A percentile compares a stretch with the other conserved stretches of the same genome.
Conservation (phyloP, 345 rosid genomes). For the Garcia nutans region DNA sequence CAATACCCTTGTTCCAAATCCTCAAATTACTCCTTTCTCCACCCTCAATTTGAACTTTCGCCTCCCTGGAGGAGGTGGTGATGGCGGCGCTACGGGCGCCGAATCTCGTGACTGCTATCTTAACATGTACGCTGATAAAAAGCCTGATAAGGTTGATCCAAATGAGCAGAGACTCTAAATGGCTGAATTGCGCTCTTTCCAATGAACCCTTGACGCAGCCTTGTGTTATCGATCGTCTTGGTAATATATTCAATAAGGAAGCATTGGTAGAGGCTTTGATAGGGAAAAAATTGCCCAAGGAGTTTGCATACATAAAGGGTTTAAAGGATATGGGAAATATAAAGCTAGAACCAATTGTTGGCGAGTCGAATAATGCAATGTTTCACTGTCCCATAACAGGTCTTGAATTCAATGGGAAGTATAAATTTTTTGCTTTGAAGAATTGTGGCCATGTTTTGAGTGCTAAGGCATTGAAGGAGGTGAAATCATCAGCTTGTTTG, state of each 20-base stretch:
- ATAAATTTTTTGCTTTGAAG: constrained; percentile 66
- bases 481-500: constrained; percentile 79
- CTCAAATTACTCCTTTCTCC: constrained; percentile 51
- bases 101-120: constrained; percentile 96
- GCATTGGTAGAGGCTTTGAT: constrained; percentile 70
- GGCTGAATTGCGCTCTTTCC: constrained; percentile 83
- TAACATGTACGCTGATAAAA: constrained; percentile 91
- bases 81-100: constrained; percentile 98
- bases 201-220: constrained; percentile 74
- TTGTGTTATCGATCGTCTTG: constrained; percentile 79
- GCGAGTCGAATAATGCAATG: constrained; percentile 39
- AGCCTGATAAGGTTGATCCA: constrained; percentile 90
- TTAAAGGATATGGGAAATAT: constrained; percentile 76
- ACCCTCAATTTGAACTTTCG: constrained; percentile 55
- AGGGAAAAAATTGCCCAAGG: constrained; percentile 69
- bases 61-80: constrained; percentile 87
- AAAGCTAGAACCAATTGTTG: constrained; percentile 52
- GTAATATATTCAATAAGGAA: constrained; percentile 83
- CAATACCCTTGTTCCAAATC: constrained; percentile 40
- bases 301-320: constrained; percentile 67
- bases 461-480: constrained; percentile 85
- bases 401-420: constrained; percentile 81
- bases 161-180: constrained; percentile 88
- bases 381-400: constrained; percentile 86
- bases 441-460: constrained; percentile 93